A percentile compares a stretch with the other conserved stretches of the same genome.
Evolutionary conservation across 2,329 filamentous ascomycete species (phyloP).

Genomic region (Colletotrichum sp.): DNA sequence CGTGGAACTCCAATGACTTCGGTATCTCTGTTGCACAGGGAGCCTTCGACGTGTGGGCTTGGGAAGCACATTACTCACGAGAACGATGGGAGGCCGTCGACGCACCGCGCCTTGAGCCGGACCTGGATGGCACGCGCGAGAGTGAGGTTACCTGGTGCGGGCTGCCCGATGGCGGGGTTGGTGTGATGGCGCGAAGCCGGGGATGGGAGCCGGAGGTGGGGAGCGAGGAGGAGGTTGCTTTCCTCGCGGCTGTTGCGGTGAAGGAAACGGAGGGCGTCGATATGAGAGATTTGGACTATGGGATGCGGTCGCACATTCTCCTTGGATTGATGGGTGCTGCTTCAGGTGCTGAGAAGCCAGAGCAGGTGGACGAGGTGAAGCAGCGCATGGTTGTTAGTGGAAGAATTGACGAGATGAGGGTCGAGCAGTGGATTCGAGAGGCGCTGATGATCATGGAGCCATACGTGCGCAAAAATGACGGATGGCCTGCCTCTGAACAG

Average conservation of each 20-base stretch:
- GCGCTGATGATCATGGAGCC: neutral
- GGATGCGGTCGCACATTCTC: slow-evolving; percentile 22
- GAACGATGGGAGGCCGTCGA: neutral
- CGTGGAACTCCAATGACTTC: neutral
- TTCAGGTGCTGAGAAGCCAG: neutral
- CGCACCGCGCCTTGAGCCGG: neutral
- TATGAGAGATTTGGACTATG: slow-evolving; percentile 8
- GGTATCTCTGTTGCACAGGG: neutral
- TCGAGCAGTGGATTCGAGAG: neutral
- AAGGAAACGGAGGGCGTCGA: slow-evolving; percentile 13
- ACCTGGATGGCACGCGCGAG: slow-evolving; percentile 5
- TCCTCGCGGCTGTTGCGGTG: slow-evolving; percentile 21
- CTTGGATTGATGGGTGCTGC: slow-evolving; percentile 9
- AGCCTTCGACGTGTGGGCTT: neutral
- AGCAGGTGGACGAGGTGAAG: neutral
- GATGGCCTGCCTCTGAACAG: neutral
- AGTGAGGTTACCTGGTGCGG: slow-evolving; percentile 12
- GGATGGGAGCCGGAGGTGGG: slow-evolving; percentile 23
- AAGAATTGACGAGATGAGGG: neutral
- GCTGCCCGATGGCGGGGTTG: slow-evolving; percentile 7
- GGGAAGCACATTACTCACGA: slow-evolving; percentile 1
- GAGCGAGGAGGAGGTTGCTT: slow-evolving; percentile 24
- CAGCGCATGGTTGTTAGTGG: neutral
- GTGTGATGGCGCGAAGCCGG: neutral
- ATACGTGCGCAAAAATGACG: neutral